Evolutionary conservation across 805 yeast species (phyloP), one percentile per base, ranked within the genome.

Genomic region (Sugiyamaella smithiae): DNA sequence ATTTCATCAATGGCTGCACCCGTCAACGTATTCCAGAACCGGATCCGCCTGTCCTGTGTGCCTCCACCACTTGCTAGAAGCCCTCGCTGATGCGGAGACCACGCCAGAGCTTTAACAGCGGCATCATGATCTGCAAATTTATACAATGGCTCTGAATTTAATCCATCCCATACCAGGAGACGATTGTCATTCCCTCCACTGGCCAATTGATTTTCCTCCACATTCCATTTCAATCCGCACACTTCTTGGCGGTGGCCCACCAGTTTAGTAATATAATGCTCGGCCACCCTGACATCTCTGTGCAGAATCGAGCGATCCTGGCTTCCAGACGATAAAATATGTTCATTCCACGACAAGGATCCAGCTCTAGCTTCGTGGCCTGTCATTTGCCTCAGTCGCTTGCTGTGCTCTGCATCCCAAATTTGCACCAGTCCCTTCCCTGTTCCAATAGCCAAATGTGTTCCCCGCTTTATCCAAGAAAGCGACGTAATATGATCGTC

Each of bases 41-140:
- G 87, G 57, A 93, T 84, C 33, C 83, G 77, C 49, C 91, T 81
- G 67, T 93, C 99, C 1, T 95, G 90, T 0, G 98, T 89, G 31
- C 99, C 99, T 16, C 99, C 99, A 12, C 99, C 99, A 1, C 93
- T 80, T 0, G 98, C 98, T 48, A 93, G 67, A 2, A 90, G 76
- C 1, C 98, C 97, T 48, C 97, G 73, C 63, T 88, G 96, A 63
- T 93, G 98, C 2, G 99, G 98, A 1, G 95, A 86, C 99, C 99
- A 93, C 1, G 96, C 87, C 46, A 93, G 76, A 0, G 98, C 99
- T 67, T 93, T 93, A 2, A 93, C 95, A 0, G 99, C 99, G 0
- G 98, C 97, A 14, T 78, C 80, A 65, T 93, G 98, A 54, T 88
- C 96, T 1, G 75, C 72, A 58, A 89, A 85, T 51, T 75, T 82